phyloP scores from a whole-genome alignment of 345 rosid genomes.

The Punica granatum region DNA sequence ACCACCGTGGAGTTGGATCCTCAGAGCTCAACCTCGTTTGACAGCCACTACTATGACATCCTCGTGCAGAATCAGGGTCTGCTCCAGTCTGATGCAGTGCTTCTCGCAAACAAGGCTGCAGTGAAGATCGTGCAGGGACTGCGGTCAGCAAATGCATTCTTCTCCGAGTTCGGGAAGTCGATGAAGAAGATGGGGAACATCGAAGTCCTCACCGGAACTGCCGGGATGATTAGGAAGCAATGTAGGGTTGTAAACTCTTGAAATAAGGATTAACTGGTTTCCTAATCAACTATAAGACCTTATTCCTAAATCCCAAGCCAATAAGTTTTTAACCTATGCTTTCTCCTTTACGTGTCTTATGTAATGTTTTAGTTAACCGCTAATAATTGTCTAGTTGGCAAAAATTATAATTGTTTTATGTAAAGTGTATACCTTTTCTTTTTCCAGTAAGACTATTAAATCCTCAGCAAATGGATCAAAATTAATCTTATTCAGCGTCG shows the following conservation, averaged over 20 bases:
- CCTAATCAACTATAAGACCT: too few species aligned
- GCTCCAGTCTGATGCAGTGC: conserved; percentile 24
- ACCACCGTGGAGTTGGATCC: conserved; percentile 16
- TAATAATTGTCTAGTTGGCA: too few species aligned
- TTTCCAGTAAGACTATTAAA: too few species aligned
- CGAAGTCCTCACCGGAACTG: conserved; percentile 19
- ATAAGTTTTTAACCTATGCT: too few species aligned
- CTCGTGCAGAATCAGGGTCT: conserved; percentile 20
- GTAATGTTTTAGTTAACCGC: too few species aligned
- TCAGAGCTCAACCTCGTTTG: conserved; percentile 11
- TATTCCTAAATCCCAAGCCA: too few species aligned
- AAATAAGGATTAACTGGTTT: too few species aligned
- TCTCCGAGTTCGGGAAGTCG: conserved; percentile 19
- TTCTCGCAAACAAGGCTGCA: conserved; percentile 15
- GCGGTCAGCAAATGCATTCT: conserved; percentile 3
- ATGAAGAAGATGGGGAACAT: conserved; percentile 30
- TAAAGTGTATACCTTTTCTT: too few species aligned
- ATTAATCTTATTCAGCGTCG: too few species aligned
- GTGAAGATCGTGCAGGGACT: conserved; percentile 5
- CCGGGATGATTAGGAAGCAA: conserved; percentile 30
- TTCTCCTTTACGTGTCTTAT: too few species aligned
- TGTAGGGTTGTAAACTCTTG: conserved; percentile 16
- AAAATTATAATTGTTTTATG: too few species aligned
- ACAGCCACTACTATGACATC: conserved; percentile 20
- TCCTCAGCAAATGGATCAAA: too few species aligned